Percentiles rank a stretch among this genome's conserved stretches.
Conservation (phyloP, 805 yeast species). For the Ogataea glucozyma region DNA sequence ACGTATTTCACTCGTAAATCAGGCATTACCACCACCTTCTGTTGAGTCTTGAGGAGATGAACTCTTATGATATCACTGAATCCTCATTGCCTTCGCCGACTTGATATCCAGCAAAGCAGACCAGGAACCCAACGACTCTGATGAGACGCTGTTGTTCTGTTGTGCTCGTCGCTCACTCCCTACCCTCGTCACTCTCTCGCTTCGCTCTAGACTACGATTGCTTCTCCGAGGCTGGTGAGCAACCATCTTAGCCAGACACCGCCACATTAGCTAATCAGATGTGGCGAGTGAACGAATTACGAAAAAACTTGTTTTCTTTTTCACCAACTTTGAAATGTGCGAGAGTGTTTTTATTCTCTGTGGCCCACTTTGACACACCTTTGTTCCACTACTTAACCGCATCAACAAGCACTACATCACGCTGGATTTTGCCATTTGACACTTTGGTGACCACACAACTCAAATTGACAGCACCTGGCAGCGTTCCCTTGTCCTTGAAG, state of each 20-base stretch:
- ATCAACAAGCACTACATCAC: not conserved
- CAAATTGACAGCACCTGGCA: not conserved
- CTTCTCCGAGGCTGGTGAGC: not conserved
- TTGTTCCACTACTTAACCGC: too few relatives aligned
- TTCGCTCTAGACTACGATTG: too few relatives aligned
- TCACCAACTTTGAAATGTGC: slow-evolving; percentile 5
- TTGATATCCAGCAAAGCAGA: too few relatives aligned
- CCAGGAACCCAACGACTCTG: too few relatives aligned
- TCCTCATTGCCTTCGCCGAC: too few relatives aligned
- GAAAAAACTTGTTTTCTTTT: slow-evolving; percentile 18
- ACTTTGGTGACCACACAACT: not conserved
- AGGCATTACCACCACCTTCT: too few relatives aligned
- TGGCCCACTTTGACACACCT: slow-evolving; percentile 9
- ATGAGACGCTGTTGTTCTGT: too few relatives aligned
- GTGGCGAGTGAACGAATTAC: slow-evolving; percentile 22
- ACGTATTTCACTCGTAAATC: too few relatives aligned
- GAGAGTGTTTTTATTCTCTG: slow-evolving; percentile 5
- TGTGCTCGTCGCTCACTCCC: too few relatives aligned
- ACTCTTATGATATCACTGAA: too few relatives aligned
- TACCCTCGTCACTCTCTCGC: too few relatives aligned
- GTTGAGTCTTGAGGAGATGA: too few relatives aligned
- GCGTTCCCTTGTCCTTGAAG: not conserved
- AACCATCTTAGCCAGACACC: not conserved
- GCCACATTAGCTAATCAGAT: slow-evolving; percentile 5
- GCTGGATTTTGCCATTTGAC: not conserved